phyloP scores from a whole-genome alignment of 257 asterid species.

The Voacanga thouarsii region DNA sequence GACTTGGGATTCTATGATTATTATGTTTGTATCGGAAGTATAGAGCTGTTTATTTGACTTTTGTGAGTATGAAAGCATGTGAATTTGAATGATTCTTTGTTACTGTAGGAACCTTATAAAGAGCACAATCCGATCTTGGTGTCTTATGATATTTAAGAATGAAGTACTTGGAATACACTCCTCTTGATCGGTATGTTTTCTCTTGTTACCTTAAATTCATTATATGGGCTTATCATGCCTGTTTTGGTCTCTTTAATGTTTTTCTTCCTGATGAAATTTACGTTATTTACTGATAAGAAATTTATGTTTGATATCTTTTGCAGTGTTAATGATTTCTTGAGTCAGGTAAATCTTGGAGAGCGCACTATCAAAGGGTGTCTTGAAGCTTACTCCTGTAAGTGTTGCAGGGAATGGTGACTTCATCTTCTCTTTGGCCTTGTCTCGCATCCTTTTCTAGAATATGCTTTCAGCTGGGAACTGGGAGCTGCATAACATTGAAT shows the following conservation, averaged over 20 bases:
- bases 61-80: background rate
- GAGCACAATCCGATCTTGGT: background rate
- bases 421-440: background rate
- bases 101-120: background rate
- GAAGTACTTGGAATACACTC: constrained; percentile 89
- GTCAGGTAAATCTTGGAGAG: constrained; percentile 81
- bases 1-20: background rate
- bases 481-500: constrained; percentile 7
- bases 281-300: background rate
- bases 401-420: background rate
- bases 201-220: background rate
- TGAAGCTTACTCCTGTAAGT: constrained; percentile 97
- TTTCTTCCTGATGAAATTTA: background rate
- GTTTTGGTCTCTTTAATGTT: background rate
- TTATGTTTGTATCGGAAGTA: background rate
- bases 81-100: background rate
- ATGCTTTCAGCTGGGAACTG: constrained; percentile 8
- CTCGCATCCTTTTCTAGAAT: background rate
- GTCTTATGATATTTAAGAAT: constrained; percentile 32
- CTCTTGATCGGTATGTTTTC: constrained; percentile 63
- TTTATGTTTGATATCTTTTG: constrained; percentile 14
- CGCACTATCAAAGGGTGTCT: constrained; percentile 81
- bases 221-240: background rate
- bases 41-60: background rate
- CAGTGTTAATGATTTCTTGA: constrained; percentile 82